Percentiles rank a stretch among this genome's conserved stretches.
phyloP scores from a whole-genome alignment of 2,329 filamentous ascomycete species.

The Arthroderma uncinatum region DNA sequence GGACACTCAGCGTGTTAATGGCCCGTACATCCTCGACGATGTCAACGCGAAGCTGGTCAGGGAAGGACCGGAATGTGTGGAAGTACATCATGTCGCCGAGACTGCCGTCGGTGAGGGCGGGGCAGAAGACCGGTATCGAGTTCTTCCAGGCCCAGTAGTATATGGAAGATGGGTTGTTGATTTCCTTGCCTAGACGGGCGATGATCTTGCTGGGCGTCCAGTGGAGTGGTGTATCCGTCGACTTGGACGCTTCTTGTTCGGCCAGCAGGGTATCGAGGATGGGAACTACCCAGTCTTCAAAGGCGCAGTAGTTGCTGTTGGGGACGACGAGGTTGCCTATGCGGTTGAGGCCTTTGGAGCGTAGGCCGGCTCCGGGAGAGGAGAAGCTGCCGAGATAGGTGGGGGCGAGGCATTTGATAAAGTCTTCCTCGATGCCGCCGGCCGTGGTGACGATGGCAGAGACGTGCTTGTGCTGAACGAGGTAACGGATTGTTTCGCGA shows the following conservation, averaged over 20 bases:
- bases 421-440: slow-evolving; percentile 89
- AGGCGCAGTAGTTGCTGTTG: slow-evolving; percentile 93
- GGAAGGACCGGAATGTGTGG: slow-evolving; percentile 85
- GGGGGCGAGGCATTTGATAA: slow-evolving; percentile 93
- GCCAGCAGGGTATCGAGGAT: slow-evolving; percentile 89
- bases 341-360: slow-evolving; percentile 78
- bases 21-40: slow-evolving; percentile 87
- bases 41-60: slow-evolving; percentile 70
- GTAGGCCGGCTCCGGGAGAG: slow-evolving; percentile 63
- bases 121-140: slow-evolving; percentile 92
- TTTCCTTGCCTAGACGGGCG: slow-evolving; percentile 78
- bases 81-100: slow-evolving; percentile 98
- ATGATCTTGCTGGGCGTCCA: slow-evolving; percentile 96
- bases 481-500: slow-evolving; percentile 78
- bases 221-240: slow-evolving; percentile 50
- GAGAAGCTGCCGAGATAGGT: slow-evolving; percentile 87
- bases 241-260: slow-evolving; percentile 73
- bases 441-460: slow-evolving; percentile 91
- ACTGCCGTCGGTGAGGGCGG: slow-evolving; percentile 87
- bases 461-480: slow-evolving; percentile 85
- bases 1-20: slow-evolving; percentile 84
- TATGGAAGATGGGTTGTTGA: slow-evolving; percentile 81
- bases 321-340: slow-evolving; percentile 94
- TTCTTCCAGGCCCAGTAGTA: slow-evolving; percentile 98
- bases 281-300: slow-evolving; percentile 95